phyloP scores from a whole-genome alignment of 2,329 filamentous ascomycete genomes.

The Pseudopithomyces maydicus region DNA sequence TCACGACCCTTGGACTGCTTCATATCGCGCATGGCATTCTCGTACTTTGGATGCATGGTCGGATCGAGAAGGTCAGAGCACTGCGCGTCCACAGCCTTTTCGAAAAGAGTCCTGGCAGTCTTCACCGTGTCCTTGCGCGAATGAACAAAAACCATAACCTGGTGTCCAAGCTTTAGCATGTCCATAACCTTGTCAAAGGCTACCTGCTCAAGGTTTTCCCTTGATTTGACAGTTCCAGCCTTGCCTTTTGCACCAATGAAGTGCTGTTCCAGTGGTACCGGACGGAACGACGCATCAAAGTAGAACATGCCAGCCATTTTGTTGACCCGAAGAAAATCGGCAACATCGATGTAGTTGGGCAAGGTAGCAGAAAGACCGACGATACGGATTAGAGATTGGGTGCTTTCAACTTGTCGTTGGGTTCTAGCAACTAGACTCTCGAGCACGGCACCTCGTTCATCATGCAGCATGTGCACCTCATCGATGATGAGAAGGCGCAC shows the following conservation, averaged over 20 bases:
- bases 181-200: slow-evolving; percentile 94
- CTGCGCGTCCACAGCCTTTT: slow-evolving; percentile 82
- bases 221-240: slow-evolving; percentile 75
- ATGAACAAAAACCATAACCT: slow-evolving; percentile 99
- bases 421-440: slow-evolving; percentile 96
- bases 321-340: slow-evolving; percentile 96
- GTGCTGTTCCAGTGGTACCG: slow-evolving; percentile 94
- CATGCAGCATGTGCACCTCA: slow-evolving; percentile 99
- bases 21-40: slow-evolving; percentile 80
- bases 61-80: slow-evolving; percentile 85
- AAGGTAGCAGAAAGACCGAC: slow-evolving; percentile 93
- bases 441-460: slow-evolving; percentile 93
- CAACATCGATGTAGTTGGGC: slow-evolving; percentile 95
- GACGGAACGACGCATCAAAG: slow-evolving; percentile 93
- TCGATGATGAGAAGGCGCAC: slow-evolving; percentile 96
- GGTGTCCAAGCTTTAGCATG: slow-evolving; percentile 90
- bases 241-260: slow-evolving; percentile 97
- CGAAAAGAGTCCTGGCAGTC: slow-evolving; percentile 82
- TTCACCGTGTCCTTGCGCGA: slow-evolving; percentile 91
- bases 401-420: slow-evolving; percentile 95
- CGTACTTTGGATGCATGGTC: slow-evolving; percentile 75
- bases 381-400: slow-evolving; percentile 94
- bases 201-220: slow-evolving; percentile 85
- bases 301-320: slow-evolving; percentile 92
- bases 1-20: slow-evolving; percentile 85